Conservation (phyloP, 495 filamentous ascomycete genomes). For the Trichocladium uniseriatum region DNA sequence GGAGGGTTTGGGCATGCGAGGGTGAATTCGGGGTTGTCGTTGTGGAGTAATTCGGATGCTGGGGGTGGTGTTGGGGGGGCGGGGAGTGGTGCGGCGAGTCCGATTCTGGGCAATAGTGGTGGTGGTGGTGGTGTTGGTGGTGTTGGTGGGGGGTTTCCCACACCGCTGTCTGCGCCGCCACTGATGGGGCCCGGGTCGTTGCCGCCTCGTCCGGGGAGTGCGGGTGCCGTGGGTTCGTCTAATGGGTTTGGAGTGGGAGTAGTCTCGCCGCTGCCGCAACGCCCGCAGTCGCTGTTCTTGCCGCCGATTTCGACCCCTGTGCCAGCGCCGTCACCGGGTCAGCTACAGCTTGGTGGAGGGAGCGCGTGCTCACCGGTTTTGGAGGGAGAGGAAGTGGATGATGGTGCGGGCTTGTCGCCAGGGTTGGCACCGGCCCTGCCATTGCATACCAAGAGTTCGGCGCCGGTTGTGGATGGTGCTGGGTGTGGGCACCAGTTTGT, state of each 20-base stretch:
- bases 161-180: no score
- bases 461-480: no score
- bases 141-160: no score
- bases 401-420: neutral
- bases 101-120: neutral
- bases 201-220: constrained; percentile 1
- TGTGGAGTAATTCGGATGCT: constrained; percentile 19
- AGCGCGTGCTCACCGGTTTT: constrained; percentile 29
- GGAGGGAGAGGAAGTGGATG: constrained; percentile 28
- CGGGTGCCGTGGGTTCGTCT: neutral
- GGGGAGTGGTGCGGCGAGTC: neutral
- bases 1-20: constrained; percentile 6
- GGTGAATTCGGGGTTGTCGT: constrained; percentile 3
- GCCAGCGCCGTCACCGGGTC: neutral
- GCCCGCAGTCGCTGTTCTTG: constrained; percentile 11
- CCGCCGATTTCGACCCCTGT: neutral
- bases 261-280: constrained; percentile 1
- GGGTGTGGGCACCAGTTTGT: no score
- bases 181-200: neutral
- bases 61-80: neutral
- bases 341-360: neutral
- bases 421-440: constrained; percentile 4
- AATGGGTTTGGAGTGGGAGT: neutral
- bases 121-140: neutral
- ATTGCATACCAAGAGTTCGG: neutral